Evolutionary conservation across 192 early-diverging fungal species (phyloP), one percentile per base, ranked within the genome.

Genomic region (Phlyctochytrium arcticum): DNA sequence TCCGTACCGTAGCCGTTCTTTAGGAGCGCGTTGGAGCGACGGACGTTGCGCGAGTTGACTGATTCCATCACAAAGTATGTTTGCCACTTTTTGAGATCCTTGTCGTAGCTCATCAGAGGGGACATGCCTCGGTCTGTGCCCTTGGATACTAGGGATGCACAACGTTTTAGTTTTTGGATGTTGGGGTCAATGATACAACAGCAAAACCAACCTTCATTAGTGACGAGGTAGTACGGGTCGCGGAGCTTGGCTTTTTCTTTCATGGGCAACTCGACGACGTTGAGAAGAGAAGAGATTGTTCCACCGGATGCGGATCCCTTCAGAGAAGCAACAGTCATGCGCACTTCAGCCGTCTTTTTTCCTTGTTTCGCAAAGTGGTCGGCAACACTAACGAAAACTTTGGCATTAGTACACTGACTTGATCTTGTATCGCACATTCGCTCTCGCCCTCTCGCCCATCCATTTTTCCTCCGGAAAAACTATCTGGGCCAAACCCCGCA

Each of bases 291-390:
- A 32, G 69, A 66, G 27, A 92, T 48, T 1, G 90, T 93, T 9
- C 91, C 91, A 12, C 90, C 90, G 44, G 81, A 83, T 12, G 80
- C 69, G 2, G 80, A 80, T 10, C 86, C 89, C 24, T 65, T 64
- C 3, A 65, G 10, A 12, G 49, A 48, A 29, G 31, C 35, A n/a
- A 65, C 51, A 32, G 50, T 57, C 36, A 60, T 49, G 26, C 51
- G 10, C 4, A 75, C 65, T 23, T 42, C 35, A 2, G 36, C 62
- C 3, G 72, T 67, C 50, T 72, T 32, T 48, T 64, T 35, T 17
- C 68, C 68, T 24, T 74, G 37, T 24, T 68, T 69, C 3, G 65
- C 71, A 58, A 81, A 78, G 51, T 81, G 67, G 30, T 75, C 66
- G 2, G 76, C 76, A 27, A 78, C 39, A 12, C 70, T 77, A 57